Conservation (phyloP, 1,284 basidiomycete species). For the Pseudozyma pruni region DNA sequence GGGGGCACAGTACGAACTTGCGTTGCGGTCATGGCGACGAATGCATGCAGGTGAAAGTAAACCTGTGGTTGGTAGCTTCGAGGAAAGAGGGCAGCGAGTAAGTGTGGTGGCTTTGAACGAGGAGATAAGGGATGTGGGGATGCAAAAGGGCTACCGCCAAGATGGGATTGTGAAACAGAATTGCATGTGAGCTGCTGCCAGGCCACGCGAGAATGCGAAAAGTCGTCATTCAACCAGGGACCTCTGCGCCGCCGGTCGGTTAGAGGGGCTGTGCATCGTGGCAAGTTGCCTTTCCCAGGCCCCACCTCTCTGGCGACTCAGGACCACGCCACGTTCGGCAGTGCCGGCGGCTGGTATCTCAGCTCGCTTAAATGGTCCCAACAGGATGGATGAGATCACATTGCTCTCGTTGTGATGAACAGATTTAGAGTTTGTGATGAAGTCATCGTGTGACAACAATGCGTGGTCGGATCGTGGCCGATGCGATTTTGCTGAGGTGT, state of each 20-base stretch:
- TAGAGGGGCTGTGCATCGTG: no score
- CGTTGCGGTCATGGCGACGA: conserved; percentile 15
- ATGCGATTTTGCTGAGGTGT: no score
- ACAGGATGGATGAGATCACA: no score
- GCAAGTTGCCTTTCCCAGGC: no score
- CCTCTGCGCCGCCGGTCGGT: no score
- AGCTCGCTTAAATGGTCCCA: neutral
- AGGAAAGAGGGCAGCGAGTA: neutral
- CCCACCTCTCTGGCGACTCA: no score
- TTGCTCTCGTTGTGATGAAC: no score
- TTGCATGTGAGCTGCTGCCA: neutral
- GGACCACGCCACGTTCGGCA: neutral
- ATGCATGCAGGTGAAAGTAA: neutral
- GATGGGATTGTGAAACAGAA: neutral
- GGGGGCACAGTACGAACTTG: conserved; percentile 39
- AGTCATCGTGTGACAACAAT: neutral
- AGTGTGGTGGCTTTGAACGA: no score
- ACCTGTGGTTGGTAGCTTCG: no score
- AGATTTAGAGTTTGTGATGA: neutral
- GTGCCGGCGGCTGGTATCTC: conserved; percentile 1
- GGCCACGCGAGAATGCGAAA: neutral
- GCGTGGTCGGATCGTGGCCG: neutral
- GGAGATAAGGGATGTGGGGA: neutral
- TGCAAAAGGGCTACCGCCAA: neutral
- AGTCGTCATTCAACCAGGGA: no score